phyloP scores from a whole-genome alignment of 108 stramenopile genomes.

The Schizochytrium sp. region DNA sequence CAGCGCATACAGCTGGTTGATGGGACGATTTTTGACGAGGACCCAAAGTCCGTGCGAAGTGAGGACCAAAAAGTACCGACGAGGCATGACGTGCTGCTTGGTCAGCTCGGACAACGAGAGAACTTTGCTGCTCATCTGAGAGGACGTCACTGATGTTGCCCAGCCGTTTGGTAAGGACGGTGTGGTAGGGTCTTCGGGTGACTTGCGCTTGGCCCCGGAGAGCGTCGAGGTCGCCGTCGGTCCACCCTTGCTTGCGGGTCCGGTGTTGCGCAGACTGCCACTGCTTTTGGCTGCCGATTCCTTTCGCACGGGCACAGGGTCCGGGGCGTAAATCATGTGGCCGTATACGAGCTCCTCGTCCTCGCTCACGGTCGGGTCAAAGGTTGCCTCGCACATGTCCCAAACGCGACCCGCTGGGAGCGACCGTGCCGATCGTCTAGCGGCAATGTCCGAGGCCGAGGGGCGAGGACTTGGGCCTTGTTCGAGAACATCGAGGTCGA shows the following conservation, averaged over 20 bases:
- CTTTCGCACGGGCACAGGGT: not conserved
- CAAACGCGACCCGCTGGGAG: not conserved
- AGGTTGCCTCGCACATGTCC: not conserved
- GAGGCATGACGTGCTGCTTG: not conserved
- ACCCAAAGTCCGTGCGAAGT: slow-evolving; percentile 12
- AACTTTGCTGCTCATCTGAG: not conserved
- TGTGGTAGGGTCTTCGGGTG: not conserved
- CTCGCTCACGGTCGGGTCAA: not conserved
- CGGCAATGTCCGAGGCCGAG: not conserved
- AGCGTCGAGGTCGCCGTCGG: not conserved
- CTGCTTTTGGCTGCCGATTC: not conserved
- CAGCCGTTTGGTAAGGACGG: not conserved
- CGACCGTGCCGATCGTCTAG: not conserved
- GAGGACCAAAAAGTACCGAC: slow-evolving; percentile 11
- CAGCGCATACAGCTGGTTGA: slow-evolving; percentile 5
- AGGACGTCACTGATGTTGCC: not conserved
- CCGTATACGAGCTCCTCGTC: not conserved
- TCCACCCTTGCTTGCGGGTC: not conserved
- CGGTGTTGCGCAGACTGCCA: not conserved
- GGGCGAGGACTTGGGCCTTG: not conserved
- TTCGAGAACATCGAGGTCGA: not conserved
- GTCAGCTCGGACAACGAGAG: not conserved
- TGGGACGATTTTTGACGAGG: not conserved
- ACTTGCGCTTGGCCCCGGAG: not conserved
- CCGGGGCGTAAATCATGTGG: not conserved